phyloP scores from a whole-genome alignment of 139 green algal species.

The Trebouxia sp. region DNA sequence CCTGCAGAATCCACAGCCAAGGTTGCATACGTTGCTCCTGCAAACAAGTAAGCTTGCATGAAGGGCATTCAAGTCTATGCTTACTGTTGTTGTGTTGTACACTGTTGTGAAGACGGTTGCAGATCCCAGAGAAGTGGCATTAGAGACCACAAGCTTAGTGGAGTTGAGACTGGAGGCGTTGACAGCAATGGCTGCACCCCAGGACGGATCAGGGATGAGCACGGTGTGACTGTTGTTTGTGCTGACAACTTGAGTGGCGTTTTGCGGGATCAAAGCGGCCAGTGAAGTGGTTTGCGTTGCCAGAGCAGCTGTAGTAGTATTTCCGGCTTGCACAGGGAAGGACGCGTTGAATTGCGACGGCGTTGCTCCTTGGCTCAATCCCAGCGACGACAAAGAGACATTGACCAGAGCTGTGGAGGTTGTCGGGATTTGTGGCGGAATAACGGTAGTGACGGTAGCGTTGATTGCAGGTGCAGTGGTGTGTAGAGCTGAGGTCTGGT shows the following conservation, averaged over 20 bases:
- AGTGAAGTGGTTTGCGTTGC: background rate
- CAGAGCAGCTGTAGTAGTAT: background rate
- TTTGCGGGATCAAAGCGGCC: background rate
- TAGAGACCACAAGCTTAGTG: background rate
- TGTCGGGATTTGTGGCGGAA: background rate
- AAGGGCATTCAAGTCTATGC: background rate
- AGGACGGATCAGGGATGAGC: background rate
- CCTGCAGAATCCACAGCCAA: too few species aligned
- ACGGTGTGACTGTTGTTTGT: background rate
- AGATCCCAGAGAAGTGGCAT: background rate
- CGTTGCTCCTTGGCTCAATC: background rate
- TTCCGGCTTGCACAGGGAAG: background rate
- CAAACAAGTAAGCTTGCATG: background rate
- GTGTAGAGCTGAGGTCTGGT: background rate
- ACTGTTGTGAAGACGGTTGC: constrained; percentile 13
- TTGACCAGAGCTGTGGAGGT: background rate
- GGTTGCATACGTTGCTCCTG: too few species aligned
- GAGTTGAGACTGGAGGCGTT: background rate
- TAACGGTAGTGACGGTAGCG: background rate
- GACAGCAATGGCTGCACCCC: background rate
- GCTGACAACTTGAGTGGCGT: background rate
- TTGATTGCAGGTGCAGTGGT: constrained; percentile 15
- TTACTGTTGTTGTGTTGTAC: constrained; percentile 11
- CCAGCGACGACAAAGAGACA: background rate
- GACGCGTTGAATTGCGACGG: background rate